A percentile compares a stretch with the other conserved stretches of the same genome.
Evolutionary conservation across 768 basidiomycete species (phyloP).

Genomic region (Krasilnikovozyma curviuscula): DNA sequence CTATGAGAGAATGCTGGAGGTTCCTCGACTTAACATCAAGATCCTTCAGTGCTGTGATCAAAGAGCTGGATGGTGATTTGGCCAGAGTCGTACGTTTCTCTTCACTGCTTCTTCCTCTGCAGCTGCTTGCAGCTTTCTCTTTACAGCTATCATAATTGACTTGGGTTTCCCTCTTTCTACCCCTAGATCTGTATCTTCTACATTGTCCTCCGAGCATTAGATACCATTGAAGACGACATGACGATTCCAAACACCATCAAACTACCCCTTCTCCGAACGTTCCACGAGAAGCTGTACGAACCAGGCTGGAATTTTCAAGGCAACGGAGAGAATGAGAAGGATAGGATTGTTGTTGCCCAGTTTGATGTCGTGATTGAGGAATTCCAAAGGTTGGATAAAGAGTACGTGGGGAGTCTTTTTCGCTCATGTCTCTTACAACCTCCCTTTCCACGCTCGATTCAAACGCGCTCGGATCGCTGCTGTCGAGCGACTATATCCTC

Average conservation of each 20-base stretch:
- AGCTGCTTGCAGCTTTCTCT: neutral
- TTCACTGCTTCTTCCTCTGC: neutral
- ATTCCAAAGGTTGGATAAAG: constrained; percentile 44
- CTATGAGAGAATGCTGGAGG: constrained; percentile 79
- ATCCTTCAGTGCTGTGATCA: constrained; percentile 82
- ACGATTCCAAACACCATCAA: constrained; percentile 70
- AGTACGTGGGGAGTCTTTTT: constrained; percentile 29
- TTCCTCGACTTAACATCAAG: constrained; percentile 74
- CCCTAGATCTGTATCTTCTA: constrained; percentile 81
- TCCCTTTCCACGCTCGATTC: neutral
- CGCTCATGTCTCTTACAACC: neutral
- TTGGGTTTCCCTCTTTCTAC: neutral
- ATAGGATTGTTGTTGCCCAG: constrained; percentile 62
- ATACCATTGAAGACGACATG: constrained; percentile 98
- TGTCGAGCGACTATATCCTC: neutral
- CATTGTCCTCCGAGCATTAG: constrained; percentile 77
- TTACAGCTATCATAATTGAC: neutral
- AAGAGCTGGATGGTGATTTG: constrained; percentile 85
- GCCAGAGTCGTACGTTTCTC: constrained; percentile 57
- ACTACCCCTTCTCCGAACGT: constrained; percentile 61
- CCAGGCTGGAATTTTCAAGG: constrained; percentile 75
- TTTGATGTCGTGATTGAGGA: constrained; percentile 68
- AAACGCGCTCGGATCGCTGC: neutral
- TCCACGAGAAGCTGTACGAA: constrained; percentile 57
- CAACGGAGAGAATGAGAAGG: constrained; percentile 69